Conservation (phyloP, 371 early-diverging fungal species). For the Mortierella sp. region DNA sequence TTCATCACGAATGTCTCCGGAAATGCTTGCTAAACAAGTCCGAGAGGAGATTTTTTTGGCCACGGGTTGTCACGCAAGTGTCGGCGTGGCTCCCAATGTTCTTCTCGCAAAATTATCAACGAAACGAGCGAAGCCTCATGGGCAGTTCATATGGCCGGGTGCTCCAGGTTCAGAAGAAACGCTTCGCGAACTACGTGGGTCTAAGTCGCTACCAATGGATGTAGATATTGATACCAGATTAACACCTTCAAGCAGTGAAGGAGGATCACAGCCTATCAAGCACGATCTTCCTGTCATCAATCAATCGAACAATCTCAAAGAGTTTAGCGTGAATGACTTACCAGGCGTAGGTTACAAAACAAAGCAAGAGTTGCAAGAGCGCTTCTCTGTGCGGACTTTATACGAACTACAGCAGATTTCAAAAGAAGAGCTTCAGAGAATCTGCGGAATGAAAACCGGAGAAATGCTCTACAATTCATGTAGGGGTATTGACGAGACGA, state of each 20-base stretch:
- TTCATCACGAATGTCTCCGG: conserved; percentile 5
- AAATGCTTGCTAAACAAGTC: conserved; percentile 62
- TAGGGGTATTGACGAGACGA: conserved; percentile 83
- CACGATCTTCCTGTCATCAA: neutral
- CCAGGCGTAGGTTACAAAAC: conserved; percentile 53
- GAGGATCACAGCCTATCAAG: conserved; percentile 5
- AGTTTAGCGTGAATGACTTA: conserved; percentile 27
- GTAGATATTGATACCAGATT: neutral
- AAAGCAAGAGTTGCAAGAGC: conserved; percentile 28
- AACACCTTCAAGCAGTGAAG: neutral
- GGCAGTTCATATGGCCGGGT: conserved; percentile 61
- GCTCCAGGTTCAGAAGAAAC: conserved; percentile 25
- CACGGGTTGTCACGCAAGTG: conserved; percentile 78
- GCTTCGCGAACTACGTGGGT: conserved; percentile 26
- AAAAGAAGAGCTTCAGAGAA: conserved; percentile 62
- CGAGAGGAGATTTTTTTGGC: conserved; percentile 63
- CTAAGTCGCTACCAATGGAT: neutral
- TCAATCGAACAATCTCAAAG: conserved; percentile 2
- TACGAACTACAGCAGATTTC: conserved; percentile 64
- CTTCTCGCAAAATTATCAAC: conserved; percentile 87
- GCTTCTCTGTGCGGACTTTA: conserved; percentile 61
- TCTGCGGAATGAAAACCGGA: conserved; percentile 83
- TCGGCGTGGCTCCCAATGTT: conserved; percentile 83
- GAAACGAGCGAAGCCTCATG: conserved; percentile 86
- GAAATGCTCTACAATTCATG: conserved; percentile 70